Evolutionary conservation across 2,329 filamentous ascomycete genomes (phyloP).

Genomic region (Exophiala sp.): DNA sequence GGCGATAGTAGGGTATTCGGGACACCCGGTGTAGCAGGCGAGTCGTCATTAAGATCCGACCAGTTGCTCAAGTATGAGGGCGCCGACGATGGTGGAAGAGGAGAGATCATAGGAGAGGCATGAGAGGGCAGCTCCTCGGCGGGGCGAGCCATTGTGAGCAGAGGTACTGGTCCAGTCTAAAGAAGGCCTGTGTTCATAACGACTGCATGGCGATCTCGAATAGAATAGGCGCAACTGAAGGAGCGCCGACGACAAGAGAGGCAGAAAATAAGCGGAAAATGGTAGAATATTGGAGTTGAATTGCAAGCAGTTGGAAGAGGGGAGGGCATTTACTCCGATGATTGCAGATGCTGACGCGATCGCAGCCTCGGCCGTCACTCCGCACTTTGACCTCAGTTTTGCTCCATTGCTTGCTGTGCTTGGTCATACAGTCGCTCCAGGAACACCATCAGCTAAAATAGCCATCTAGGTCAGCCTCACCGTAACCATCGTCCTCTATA

Average conservation of each 20-base stretch:
- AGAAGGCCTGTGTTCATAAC: conserved; percentile 4
- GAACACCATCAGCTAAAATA: too few relatives aligned
- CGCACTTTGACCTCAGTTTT: conserved; percentile 5
- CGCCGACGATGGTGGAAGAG: conserved; percentile 33
- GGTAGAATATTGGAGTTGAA: too few relatives aligned
- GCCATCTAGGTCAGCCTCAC: too few relatives aligned
- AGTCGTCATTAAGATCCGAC: conserved; percentile 26
- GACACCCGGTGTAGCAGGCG: conserved; percentile 40
- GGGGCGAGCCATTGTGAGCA: conserved; percentile 13
- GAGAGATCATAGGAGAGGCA: conserved; percentile 46
- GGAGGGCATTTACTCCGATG: neutral
- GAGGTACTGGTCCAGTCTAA: neutral
- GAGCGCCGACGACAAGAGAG: neutral
- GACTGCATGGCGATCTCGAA: conserved; percentile 5
- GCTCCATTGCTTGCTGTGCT: neutral
- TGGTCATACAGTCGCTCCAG: neutral
- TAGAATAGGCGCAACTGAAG: neutral
- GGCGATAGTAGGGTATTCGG: conserved; percentile 52
- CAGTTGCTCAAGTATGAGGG: conserved; percentile 28
- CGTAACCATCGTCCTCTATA: neutral
- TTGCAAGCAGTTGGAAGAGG: neutral
- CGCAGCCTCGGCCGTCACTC: conserved; percentile 18
- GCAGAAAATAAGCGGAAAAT: neutral
- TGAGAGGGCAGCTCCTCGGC: conserved; percentile 48
- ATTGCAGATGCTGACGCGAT: conserved; percentile 15